phyloP scores from a whole-genome alignment of 140 eudicot species.

The Senecio squalidus region DNA sequence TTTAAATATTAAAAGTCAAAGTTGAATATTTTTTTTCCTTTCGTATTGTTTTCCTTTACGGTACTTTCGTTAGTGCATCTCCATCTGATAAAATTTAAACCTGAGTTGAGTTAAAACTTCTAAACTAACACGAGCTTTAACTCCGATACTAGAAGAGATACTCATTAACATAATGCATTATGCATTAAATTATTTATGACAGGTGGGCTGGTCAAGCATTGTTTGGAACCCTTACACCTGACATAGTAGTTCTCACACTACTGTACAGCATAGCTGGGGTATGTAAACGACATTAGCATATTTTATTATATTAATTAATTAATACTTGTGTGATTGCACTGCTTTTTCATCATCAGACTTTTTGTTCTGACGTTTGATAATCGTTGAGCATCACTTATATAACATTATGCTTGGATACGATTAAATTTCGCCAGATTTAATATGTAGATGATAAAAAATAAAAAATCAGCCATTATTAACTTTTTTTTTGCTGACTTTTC shows the following conservation, averaged over 20 bases:
- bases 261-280: constrained; percentile 98
- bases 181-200: constrained; percentile 6
- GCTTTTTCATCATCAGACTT: no score
- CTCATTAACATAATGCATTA: background rate
- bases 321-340: no score
- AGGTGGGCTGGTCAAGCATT: constrained; percentile 99
- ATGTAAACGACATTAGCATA: constrained; percentile 18
- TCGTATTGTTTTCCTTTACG: background rate
- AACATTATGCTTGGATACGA: background rate
- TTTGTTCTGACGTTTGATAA: background rate
- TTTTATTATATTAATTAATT: no score
- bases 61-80: background rate
- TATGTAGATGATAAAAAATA: background rate
- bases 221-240: constrained; percentile 92
- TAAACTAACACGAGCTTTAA: background rate
- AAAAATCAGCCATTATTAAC: background rate
- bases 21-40: background rate
- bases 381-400: background rate
- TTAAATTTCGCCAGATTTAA: background rate
- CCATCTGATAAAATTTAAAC: background rate
- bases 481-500: background rate
- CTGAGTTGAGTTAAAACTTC: background rate
- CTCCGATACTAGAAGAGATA: background rate
- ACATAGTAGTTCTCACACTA: constrained; percentile 81
- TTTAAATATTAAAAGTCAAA: background rate